A percentile compares a stretch with the other conserved stretches of the same genome.
Conservation (phyloP, 176 grass and related monocot species). For the Oryza australiensis region DNA sequence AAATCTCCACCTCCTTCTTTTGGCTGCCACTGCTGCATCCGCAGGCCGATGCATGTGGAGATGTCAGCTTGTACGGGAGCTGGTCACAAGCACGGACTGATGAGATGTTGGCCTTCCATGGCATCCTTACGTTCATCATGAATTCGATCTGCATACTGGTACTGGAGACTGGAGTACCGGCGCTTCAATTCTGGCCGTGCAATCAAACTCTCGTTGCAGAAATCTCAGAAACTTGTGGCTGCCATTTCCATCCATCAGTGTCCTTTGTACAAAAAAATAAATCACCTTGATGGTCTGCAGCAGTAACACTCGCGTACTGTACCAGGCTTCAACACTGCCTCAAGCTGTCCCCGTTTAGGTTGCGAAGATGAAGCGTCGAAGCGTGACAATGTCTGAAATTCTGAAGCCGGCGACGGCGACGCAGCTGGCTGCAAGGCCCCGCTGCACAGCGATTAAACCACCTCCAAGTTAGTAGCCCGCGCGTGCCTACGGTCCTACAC, state of each 20-base stretch:
- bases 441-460: slow-evolving; percentile 59
- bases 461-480: slow-evolving; percentile 36
- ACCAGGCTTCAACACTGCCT: not conserved
- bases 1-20: not conserved
- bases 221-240: not conserved
- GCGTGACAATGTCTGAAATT: not conserved
- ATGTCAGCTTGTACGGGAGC: slow-evolving; percentile 19
- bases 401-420: not conserved
- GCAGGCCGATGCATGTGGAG: slow-evolving; percentile 28
- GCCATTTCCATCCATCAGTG: not conserved
- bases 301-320: not conserved
- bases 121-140: not conserved
- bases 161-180: not conserved
- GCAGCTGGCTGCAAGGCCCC: not conserved
- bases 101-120: not conserved
- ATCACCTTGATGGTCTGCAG: not conserved
- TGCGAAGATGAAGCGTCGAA: not conserved
- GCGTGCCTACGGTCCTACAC: not conserved
- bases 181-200: not conserved
- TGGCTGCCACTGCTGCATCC: not conserved
- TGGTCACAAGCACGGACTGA: not conserved
- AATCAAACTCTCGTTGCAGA: not conserved
- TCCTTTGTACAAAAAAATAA: not conserved
- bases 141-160: not conserved
- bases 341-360: not conserved